Evolutionary conservation across 257 asterid genomes (phyloP).

Genomic region (Solanum raphanifolium): DNA sequence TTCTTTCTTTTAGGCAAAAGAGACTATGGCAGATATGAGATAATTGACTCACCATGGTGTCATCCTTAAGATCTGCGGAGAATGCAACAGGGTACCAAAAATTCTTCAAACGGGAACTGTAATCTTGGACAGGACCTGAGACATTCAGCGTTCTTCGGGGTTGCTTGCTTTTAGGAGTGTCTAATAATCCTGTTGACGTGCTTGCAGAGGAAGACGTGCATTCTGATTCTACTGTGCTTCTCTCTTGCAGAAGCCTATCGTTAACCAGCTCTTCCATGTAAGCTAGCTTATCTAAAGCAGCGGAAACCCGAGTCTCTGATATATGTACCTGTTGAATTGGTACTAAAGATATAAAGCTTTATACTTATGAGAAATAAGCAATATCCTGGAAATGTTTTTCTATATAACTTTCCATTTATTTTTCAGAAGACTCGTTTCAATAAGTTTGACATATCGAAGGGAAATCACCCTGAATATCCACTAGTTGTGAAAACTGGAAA

Average conservation of each 20-base stretch:
- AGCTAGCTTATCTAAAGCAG: constrained; percentile 92
- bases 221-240: constrained; percentile 28
- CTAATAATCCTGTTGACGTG: constrained; percentile 31
- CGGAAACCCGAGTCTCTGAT: constrained; percentile 76
- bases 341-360: background rate
- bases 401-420: background rate
- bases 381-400: background rate
- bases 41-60: constrained; percentile 61
- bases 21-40: background rate
- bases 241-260: constrained; percentile 64
- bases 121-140: constrained; percentile 82
- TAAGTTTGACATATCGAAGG: background rate
- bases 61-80: constrained; percentile 72
- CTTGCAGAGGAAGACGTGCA: constrained; percentile 36
- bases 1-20: background rate
- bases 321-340: constrained; percentile 56
- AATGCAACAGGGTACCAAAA: constrained; percentile 97
- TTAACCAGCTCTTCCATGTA: constrained; percentile 75
- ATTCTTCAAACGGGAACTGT: constrained; percentile 49
- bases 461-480: background rate
- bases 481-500: background rate
- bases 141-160: constrained; percentile 47
- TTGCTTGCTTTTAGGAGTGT: constrained; percentile 21
- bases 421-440: background rate
- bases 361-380: background rate